Conservation (phyloP, 2,329 filamentous ascomycete genomes). For the Rhinocladiella similis region DNA sequence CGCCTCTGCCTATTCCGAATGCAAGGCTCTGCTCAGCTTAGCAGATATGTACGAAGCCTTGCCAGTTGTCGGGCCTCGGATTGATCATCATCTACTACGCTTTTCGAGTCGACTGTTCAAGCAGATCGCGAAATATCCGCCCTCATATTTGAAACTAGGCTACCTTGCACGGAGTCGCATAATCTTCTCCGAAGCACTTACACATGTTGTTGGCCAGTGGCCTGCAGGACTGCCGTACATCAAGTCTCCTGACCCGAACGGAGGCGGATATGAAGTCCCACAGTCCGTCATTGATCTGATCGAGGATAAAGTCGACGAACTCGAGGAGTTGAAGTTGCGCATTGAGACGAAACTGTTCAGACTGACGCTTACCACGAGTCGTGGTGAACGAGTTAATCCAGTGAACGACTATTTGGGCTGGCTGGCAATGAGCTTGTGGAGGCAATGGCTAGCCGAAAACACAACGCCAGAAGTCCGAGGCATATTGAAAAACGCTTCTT, state of each 20-base stretch:
- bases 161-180: slow-evolving; percentile 81
- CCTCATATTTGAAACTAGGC: slow-evolving; percentile 85
- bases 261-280: slow-evolving; percentile 56
- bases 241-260: slow-evolving; percentile 51
- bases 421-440: slow-evolving; percentile 82
- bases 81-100: slow-evolving; percentile 90
- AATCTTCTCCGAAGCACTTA: slow-evolving; percentile 82
- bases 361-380: slow-evolving; percentile 72
- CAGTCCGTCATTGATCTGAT: slow-evolving; percentile 80
- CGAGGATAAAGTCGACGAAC: slow-evolving; percentile 90
- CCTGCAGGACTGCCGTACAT: slow-evolving; percentile 76
- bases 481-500: slow-evolving; percentile 39
- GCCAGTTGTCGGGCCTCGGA: slow-evolving; percentile 79
- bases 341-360: slow-evolving; percentile 82
- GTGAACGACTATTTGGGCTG: slow-evolving; percentile 81
- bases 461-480: slow-evolving; percentile 69
- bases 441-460: slow-evolving; percentile 91
- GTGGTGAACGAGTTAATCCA: slow-evolving; percentile 80
- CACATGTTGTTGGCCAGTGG: slow-evolving; percentile 95
- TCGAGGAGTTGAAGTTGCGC: slow-evolving; percentile 77
- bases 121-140: slow-evolving; percentile 94
- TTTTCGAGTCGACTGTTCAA: slow-evolving; percentile 92
- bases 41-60: slow-evolving; percentile 96
- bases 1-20: slow-evolving; percentile 88
- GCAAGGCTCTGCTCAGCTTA: slow-evolving; percentile 81